Evolutionary conservation across 2,329 filamentous ascomycete species (phyloP), one percentile per base, ranked within the genome.

Genomic region (Stachybotrys elegans): DNA sequence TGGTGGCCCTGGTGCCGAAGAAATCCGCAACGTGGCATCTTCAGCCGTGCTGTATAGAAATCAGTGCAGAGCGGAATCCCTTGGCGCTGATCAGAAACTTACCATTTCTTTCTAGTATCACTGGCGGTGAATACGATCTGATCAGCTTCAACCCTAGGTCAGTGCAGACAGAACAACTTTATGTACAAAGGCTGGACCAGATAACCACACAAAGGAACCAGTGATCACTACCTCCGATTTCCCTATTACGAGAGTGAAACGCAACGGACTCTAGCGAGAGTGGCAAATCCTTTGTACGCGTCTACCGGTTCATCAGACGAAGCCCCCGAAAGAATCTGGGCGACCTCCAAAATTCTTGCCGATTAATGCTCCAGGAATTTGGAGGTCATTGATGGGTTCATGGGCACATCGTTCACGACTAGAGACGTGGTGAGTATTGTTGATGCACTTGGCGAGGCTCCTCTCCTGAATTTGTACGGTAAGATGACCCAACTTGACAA

Each of bases 351-450:
- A 17, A 20, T 17, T 16, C 5, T 36, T 17, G 34, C 34, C 11
- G 34, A 36, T 17, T 16, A 19, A 17, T 36, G 34, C 21, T 16
- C 34, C 6, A 20, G 9, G 17, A 36, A 36, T 4, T 17, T 36
- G 34, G 6, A 36, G 17, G 34, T 19, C 13, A 20, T 36, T 16
- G 34, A 20, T 5, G 12, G 14, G 7, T 36, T 19, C 21, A 48
- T 71, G 7, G 67, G 70, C n/a, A 72, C 67, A 0, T 61, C 63
- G 0, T 71, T 67, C 46, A 57, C 60, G 0, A 69, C 62, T 0
- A 53, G 69, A 31, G 71, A 74, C 43, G 56, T 70, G 42, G 61
- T 69, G 40, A 42, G 53, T 6, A 62, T 73, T 32, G 63, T 65
- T 2, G 68, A 72, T 37, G 63, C 65, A 3, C 54, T 66, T 4